A percentile compares a stretch with the other conserved stretches of the same genome.
phyloP scores from a whole-genome alignment of 2,329 filamentous ascomycete genomes.

The Verticillium alfalfae region DNA sequence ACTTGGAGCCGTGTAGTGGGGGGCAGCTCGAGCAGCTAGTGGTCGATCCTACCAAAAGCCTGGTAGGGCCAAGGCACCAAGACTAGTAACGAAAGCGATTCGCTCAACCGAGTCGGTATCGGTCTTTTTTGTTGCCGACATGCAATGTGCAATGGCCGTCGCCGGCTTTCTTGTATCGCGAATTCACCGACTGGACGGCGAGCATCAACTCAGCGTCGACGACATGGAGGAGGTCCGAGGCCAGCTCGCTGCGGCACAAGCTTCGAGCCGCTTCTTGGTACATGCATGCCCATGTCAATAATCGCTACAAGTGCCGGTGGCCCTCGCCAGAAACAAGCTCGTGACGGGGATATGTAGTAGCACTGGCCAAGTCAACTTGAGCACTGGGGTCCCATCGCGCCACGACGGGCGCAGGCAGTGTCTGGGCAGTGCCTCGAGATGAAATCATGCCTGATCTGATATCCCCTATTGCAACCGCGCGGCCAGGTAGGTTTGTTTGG shows the following conservation, averaged over 20 bases:
- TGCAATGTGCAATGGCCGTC: not conserved
- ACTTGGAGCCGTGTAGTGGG: not conserved
- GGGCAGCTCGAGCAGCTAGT: not conserved
- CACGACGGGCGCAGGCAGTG: not conserved
- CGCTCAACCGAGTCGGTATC: not conserved
- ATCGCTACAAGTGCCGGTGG: not conserved
- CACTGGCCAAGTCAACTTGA: not conserved
- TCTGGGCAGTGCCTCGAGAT: not conserved
- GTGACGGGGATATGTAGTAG: not conserved
- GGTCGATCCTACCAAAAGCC: not conserved
- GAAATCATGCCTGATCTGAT: not conserved
- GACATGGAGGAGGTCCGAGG: not conserved
- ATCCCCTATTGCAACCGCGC: not conserved
- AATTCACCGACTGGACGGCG: no score
- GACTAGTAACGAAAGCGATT: not conserved
- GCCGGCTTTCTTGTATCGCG: no score
- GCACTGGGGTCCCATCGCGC: not conserved
- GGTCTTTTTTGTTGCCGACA: not conserved
- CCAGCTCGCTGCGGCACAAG: not conserved
- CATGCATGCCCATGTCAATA: not conserved
- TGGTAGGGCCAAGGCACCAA: not conserved
- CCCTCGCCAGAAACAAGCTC: not conserved
- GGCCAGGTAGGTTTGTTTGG: no score
- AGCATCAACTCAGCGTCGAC: not conserved
- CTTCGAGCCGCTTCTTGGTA: not conserved